Evolutionary conservation across 2,329 filamentous ascomycete genomes (phyloP), one percentile per base, ranked within the genome.

Genomic region (Drechslerella dactyloides): DNA sequence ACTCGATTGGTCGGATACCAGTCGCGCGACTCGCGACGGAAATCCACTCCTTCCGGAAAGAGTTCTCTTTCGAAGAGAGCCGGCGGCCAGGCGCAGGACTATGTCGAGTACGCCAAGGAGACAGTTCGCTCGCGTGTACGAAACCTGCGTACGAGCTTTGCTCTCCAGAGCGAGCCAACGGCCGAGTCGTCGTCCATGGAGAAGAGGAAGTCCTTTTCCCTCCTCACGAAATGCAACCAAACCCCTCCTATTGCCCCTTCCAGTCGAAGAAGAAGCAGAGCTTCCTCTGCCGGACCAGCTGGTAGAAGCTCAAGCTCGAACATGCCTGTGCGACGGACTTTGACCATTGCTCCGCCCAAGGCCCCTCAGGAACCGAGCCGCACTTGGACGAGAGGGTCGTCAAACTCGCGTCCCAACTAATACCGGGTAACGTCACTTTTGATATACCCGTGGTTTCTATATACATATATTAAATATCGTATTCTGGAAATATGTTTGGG

Each of bases 261-360:
- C 57, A 58, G 33, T 42, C 55, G 56, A 63, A 70, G 66, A 52
- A 59, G 66, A 64, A 59, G 63, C 66, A 64, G 66, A 44, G 66
- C 66, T 64, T 70, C 66, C 44, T 70, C 66, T 64, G 66, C 66
- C 33, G 66, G 66, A 46, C 66, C 66, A 70, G 66, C 66, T 70
- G 59, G 66, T 60, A 56, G 37, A 64, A 70, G 66, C 54, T 70
- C 66, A 11, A 59, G 42, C 23, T 51, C 66, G 33, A 60, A 63
- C 51, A 37, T 64, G 59, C 64, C 66, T 24, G 64, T 70, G 59
- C 56, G 57, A 56, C 52, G 66, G 42, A 60, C 66, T 58, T 59
- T 70, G 66, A 70, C 66, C 2, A 51, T 59, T 19, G 30, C 66
- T 64, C 66, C 66, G 13, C 24, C 27, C 51, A 70, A 64, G 30